Evolutionary conservation across 331 rosid genomes (phyloP).

Genomic region (Prunus yedoensis): DNA sequence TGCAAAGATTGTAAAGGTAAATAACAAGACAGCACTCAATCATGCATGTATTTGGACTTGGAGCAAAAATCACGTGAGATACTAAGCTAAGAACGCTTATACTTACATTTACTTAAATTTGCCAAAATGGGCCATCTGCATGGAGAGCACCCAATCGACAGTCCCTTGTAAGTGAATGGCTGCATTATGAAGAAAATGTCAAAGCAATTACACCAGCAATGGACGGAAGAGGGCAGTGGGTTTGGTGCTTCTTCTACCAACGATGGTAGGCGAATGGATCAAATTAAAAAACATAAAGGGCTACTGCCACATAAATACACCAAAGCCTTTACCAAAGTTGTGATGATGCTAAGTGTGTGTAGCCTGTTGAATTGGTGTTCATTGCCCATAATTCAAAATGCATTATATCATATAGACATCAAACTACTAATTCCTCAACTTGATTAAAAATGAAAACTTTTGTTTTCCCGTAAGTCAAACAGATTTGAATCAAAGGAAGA

Average conservation of each 20-base stretch:
- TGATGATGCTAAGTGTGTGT: neutral
- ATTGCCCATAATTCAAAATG: neutral
- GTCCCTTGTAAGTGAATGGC: slow-evolving; percentile 35
- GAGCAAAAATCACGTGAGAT: neutral
- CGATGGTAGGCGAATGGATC: neutral
- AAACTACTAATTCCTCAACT: neutral
- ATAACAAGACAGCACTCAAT: neutral
- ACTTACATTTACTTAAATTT: slow-evolving; percentile 39
- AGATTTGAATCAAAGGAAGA: neutral
- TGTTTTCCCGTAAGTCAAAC: neutral
- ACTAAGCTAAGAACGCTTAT: neutral
- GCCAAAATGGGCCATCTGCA: slow-evolving; percentile 26
- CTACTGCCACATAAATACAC: neutral
- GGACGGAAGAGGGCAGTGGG: neutral
- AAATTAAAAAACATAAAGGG: neutral
- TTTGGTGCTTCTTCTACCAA: neutral
- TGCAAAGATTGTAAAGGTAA: neutral
- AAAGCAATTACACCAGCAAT: neutral
- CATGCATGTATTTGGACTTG: neutral
- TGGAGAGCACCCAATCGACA: slow-evolving; percentile 21
- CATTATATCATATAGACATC: neutral
- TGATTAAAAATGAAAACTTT: neutral
- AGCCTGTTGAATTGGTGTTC: neutral
- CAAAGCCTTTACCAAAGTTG: neutral
- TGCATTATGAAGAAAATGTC: slow-evolving; percentile 34